Evolutionary conservation across 2,329 filamentous ascomycete genomes (phyloP).

Genomic region (Colletotrichum limetticola): DNA sequence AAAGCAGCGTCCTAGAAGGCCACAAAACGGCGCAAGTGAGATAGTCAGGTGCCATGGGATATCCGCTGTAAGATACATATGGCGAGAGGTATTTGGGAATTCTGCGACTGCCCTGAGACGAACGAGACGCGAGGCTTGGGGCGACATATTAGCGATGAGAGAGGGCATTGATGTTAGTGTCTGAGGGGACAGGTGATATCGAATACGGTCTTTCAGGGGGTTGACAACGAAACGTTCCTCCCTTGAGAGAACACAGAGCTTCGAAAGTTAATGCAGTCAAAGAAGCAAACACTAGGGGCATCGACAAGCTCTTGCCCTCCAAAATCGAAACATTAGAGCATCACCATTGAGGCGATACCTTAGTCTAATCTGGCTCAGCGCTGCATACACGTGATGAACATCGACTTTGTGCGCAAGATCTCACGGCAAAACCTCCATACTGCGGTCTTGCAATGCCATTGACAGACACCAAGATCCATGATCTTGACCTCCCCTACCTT

Average conservation of each 20-base stretch:
- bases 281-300: not conserved
- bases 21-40: not conserved
- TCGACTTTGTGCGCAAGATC: not conserved
- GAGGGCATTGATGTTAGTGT: not conserved
- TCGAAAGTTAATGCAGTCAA: not conserved
- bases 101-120: not conserved
- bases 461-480: not conserved
- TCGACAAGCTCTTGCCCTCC: not conserved
- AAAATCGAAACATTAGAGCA: conserved; percentile 1
- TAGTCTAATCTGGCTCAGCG: not conserved
- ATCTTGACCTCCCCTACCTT: not conserved
- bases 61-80: not conserved
- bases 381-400: not conserved
- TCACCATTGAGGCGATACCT: not conserved
- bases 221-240: not conserved
- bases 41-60: not conserved
- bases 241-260: not conserved
- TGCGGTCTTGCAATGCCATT: not conserved
- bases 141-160: not conserved
- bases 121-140: not conserved
- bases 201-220: not conserved
- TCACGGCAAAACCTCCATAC: not conserved
- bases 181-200: not conserved
- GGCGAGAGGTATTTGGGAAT: not conserved
- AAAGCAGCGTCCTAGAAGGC: conserved; percentile 22